Evolutionary conservation across 768 basidiomycete genomes (phyloP).

Genomic region (Russula virescens): DNA sequence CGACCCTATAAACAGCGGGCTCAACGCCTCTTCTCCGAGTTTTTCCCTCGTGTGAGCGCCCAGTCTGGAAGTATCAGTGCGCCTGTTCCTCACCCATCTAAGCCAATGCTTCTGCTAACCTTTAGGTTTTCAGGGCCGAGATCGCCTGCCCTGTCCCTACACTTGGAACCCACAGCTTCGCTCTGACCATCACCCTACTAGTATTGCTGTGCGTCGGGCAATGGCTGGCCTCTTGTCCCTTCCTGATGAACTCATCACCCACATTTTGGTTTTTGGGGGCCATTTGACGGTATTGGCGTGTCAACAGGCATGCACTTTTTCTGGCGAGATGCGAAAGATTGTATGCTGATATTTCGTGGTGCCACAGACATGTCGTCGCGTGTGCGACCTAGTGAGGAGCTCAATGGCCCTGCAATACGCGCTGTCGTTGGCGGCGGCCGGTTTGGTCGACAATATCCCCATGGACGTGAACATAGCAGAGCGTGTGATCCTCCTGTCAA

Average conservation of each 20-base stretch:
- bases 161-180: not conserved
- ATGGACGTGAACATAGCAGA: not conserved
- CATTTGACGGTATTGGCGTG: not conserved
- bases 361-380: not conserved
- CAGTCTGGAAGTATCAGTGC: not conserved
- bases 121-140: not conserved
- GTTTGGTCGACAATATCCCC: conserved; percentile 1
- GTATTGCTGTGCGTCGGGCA: not conserved
- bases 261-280: not conserved
- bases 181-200: not conserved
- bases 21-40: not conserved
- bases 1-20: not conserved
- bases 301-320: not conserved
- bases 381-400: not conserved
- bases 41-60: not conserved
- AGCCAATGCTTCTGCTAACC: not conserved
- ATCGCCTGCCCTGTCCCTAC: not conserved
- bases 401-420: conserved; percentile 1
- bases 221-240: conserved; percentile 4
- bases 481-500: not conserved
- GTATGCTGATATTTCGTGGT: not conserved
- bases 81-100: not conserved
- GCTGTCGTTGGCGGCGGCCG: not conserved
- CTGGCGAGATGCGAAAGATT: not conserved
- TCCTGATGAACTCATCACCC: conserved; percentile 3